phyloP scores from a whole-genome alignment of 495 filamentous ascomycete species.

The Penicillium pancosmium region DNA sequence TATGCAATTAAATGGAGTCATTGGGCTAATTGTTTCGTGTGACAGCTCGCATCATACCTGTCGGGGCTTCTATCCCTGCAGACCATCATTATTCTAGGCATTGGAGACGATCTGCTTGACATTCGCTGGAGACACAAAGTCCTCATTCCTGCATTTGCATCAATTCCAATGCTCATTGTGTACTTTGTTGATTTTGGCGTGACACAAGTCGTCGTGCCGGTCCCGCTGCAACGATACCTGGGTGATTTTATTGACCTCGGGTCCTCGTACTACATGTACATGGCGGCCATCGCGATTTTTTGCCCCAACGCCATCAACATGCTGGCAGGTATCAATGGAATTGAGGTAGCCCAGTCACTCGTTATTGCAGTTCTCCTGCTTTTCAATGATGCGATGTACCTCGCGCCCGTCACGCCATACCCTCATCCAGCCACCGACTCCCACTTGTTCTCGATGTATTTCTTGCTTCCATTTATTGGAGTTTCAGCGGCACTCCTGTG shows the following conservation, averaged over 20 bases:
- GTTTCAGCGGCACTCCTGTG: slow-evolving; percentile 82
- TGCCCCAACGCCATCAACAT: slow-evolving; percentile 99
- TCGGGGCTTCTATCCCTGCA: slow-evolving; percentile 92
- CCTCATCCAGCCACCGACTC: slow-evolving; percentile 94
- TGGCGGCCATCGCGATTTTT: slow-evolving; percentile 93
- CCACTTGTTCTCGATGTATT: slow-evolving; percentile 92
- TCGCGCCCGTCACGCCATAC: slow-evolving; percentile 64
- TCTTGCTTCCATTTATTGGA: slow-evolving; percentile 90
- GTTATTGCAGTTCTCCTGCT: slow-evolving; percentile 84
- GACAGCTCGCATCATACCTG: slow-evolving; percentile 88
- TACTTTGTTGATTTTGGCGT: slow-evolving; percentile 99
- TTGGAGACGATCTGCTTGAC: slow-evolving; percentile 96
- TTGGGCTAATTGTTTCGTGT: slow-evolving; percentile 1
- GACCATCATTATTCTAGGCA: slow-evolving; percentile 84
- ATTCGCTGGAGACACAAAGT: slow-evolving; percentile 99
- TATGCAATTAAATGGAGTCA: background rate
- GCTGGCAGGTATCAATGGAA: slow-evolving; percentile 93
- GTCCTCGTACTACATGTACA: slow-evolving; percentile 92
- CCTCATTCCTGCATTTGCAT: slow-evolving; percentile 91
- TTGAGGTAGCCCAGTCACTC: slow-evolving; percentile 92
- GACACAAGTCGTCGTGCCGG: slow-evolving; percentile 88
- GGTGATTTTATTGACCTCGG: slow-evolving; percentile 84
- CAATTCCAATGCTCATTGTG: slow-evolving; percentile 91
- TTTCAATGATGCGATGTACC: slow-evolving; percentile 83
- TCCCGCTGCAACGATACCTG: slow-evolving; percentile 79